Conservation (phyloP, 352 stramenopile genomes). For the Phytophthora tubulina region DNA sequence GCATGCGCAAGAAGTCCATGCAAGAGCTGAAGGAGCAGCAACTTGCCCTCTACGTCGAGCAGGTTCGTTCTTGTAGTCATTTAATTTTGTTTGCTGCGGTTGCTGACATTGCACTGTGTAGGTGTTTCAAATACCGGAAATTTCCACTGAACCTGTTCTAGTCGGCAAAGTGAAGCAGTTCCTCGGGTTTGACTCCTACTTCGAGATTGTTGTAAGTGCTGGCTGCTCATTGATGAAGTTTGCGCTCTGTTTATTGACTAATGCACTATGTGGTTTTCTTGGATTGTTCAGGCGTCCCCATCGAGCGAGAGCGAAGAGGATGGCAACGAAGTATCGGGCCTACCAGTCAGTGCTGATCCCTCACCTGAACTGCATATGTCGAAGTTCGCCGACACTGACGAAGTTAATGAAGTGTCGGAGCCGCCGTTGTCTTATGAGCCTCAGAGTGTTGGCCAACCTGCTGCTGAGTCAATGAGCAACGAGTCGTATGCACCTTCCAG, state of each 20-base stretch:
- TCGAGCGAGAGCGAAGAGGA: constrained; percentile 19
- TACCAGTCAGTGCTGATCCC: constrained; percentile 5
- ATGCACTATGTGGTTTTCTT: constrained; percentile 4
- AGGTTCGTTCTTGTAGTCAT: constrained; percentile 37
- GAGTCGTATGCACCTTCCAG: constrained; percentile 20
- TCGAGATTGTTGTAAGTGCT: constrained; percentile 64
- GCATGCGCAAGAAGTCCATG: constrained; percentile 72
- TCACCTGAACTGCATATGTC: background rate
- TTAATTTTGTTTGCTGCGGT: background rate
- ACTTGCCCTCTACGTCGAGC: constrained; percentile 75
- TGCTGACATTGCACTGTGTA: constrained; percentile 33
- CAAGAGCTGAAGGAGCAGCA: constrained; percentile 79
- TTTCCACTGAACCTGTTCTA: constrained; percentile 50
- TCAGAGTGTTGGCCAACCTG: constrained; percentile 19
- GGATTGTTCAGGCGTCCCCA: constrained; percentile 19
- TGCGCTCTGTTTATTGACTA: background rate
- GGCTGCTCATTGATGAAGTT: background rate
- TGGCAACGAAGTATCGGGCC: constrained; percentile 14
- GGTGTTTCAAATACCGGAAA: constrained; percentile 63
- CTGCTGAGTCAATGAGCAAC: constrained; percentile 27
- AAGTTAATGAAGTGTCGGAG: constrained; percentile 13
- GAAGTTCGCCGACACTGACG: constrained; percentile 26
- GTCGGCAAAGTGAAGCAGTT: constrained; percentile 63
- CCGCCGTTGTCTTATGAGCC: constrained; percentile 9
- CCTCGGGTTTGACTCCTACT: constrained; percentile 74